phyloP scores from a whole-genome alignment of 2,329 filamentous ascomycete genomes.

The Trichoderma sp. region DNA sequence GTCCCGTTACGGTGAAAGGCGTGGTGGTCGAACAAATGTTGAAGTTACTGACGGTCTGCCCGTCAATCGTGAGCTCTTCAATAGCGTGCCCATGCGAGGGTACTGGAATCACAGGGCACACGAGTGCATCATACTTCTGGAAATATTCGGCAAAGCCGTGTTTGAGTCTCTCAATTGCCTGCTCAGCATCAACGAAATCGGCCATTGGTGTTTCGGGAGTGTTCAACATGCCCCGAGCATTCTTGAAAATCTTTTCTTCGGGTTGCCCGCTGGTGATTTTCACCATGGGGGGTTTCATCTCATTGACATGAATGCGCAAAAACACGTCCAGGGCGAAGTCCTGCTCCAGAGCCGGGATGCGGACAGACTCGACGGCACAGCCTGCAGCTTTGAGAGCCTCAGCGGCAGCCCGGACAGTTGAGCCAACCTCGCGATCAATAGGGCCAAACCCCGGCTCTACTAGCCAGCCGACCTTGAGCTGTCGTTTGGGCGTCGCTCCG shows the following conservation, averaged over 20 bases:
- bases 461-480: slow-evolving; percentile 1
- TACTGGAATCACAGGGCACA: too few relatives aligned
- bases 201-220: not conserved
- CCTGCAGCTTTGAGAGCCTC: slow-evolving; percentile 1
- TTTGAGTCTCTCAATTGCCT: not conserved
- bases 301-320: not conserved
- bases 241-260: slow-evolving; percentile 2
- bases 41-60: too few relatives aligned
- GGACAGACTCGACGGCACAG: not conserved
- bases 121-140: too few relatives aligned
- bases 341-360: not conserved
- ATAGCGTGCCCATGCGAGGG: too few relatives aligned
- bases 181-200: not conserved
- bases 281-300: not conserved
- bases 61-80: too few relatives aligned
- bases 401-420: not conserved
- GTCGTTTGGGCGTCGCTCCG: not conserved
- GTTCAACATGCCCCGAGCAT: not conserved
- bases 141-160: too few relatives aligned
- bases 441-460: not conserved
- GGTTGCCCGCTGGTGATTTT: not conserved
- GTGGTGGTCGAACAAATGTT: too few relatives aligned
- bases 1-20: too few relatives aligned
- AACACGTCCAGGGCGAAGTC: slow-evolving; percentile 4
- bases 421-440: not conserved